Conservation (phyloP, 164 flowering plant species). For the Houttuynia cordata region DNA sequence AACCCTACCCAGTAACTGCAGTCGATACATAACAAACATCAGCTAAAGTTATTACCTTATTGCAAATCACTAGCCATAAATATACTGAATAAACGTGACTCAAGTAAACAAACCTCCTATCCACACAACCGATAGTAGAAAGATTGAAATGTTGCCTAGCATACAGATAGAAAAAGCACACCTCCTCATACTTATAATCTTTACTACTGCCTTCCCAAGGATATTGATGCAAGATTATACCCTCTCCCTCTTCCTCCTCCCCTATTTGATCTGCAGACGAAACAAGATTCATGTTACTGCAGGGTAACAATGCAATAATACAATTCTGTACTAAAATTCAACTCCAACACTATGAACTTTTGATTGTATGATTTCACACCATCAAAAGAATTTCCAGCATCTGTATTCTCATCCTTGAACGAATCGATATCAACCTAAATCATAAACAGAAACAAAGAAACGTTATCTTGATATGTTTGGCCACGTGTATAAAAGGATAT, state of each 20-base stretch:
- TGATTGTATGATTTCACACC: too few relatives aligned
- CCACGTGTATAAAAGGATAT: too few relatives aligned
- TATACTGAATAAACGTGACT: too few relatives aligned
- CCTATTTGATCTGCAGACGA: slow-evolving; percentile 14
- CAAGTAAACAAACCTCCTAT: not conserved
- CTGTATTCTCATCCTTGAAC: slow-evolving; percentile 46
- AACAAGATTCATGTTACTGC: too few relatives aligned
- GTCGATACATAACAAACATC: not conserved
- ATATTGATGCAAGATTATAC: slow-evolving; percentile 23
- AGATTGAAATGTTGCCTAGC: too few relatives aligned
- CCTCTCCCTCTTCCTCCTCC: slow-evolving; percentile 56
- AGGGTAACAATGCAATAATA: too few relatives aligned
- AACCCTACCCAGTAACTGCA: slow-evolving; percentile 79
- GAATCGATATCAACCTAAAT: slow-evolving; percentile 53
- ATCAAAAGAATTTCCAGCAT: slow-evolving; percentile 46
- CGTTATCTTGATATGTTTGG: too few relatives aligned
- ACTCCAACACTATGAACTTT: not conserved
- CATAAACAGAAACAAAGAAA: not conserved
- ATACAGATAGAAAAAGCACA: slow-evolving; percentile 2
- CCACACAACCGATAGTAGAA: too few relatives aligned
- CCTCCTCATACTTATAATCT: slow-evolving; percentile 73
- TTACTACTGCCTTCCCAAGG: slow-evolving; percentile 83
- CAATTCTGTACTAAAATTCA: too few relatives aligned
- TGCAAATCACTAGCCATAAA: too few relatives aligned
- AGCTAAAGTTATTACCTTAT: too few relatives aligned